Evolutionary conservation across 768 basidiomycete genomes (phyloP).

Genomic region (Termitomyces sp.): DNA sequence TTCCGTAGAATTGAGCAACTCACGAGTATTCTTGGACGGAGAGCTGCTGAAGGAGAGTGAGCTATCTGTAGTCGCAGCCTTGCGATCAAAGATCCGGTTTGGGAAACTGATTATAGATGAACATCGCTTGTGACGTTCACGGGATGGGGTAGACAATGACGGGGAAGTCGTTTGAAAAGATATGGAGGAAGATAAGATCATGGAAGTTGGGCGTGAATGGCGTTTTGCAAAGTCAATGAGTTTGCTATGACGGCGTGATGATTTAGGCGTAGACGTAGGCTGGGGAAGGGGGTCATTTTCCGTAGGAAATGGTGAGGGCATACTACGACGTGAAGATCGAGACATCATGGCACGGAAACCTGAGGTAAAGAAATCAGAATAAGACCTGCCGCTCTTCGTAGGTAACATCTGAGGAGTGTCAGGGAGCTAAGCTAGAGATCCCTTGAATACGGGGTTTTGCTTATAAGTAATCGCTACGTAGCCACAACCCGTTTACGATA

Average conservation of each 20-base stretch:
- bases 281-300: slow-evolving; percentile 1
- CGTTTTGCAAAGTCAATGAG: slow-evolving; percentile 18
- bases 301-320: slow-evolving; percentile 2
- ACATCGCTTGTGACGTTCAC: slow-evolving; percentile 21
- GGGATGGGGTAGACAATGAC: slow-evolving; percentile 5
- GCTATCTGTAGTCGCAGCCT: slow-evolving; percentile 21
- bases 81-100: slow-evolving; percentile 33
- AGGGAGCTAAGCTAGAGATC: slow-evolving; percentile 12
- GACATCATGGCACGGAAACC: slow-evolving; percentile 40
- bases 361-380: slow-evolving; percentile 48
- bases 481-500: slow-evolving; percentile 4
- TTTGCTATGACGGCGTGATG: slow-evolving; percentile 15
- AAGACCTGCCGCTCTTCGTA: slow-evolving; percentile 25
- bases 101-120: slow-evolving; percentile 34
- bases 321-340: slow-evolving; percentile 9
- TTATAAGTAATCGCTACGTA: slow-evolving; percentile 9
- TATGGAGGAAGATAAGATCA: slow-evolving; percentile 21
- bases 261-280: slow-evolving; percentile 4
- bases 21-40: slow-evolving; percentile 16
- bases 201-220: slow-evolving; percentile 27
- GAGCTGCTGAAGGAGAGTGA: slow-evolving; percentile 21
- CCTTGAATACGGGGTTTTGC: not conserved
- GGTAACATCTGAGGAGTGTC: slow-evolving; percentile 15
- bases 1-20: slow-evolving; percentile 15
- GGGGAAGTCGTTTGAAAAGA: slow-evolving; percentile 8